A percentile compares a stretch with the other conserved stretches of the same genome.
phyloP scores from a whole-genome alignment of 2,329 filamentous ascomycete species.

The Calonectria honghensis region DNA sequence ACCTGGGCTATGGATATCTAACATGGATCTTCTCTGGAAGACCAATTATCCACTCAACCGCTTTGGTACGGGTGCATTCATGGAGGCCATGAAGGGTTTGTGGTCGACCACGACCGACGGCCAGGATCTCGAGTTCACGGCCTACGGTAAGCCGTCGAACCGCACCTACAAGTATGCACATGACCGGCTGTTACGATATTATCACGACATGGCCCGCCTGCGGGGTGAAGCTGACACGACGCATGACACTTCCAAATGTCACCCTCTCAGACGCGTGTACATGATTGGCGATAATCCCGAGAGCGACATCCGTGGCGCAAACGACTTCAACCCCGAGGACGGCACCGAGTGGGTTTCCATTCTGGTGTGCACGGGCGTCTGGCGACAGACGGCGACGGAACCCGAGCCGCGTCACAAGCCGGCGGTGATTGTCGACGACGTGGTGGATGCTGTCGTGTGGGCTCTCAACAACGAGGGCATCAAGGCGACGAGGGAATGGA shows the following conservation, averaged over 20 bases:
- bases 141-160: constrained; percentile 88
- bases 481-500: constrained; percentile 59
- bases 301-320: constrained; percentile 92
- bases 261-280: constrained; percentile 84
- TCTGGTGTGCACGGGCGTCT: constrained; percentile 88
- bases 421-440: constrained; percentile 81
- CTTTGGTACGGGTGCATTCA: constrained; percentile 93
- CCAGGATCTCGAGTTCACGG: constrained; percentile 74
- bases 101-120: constrained; percentile 84
- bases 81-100: constrained; percentile 85
- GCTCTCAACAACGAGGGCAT: constrained; percentile 76
- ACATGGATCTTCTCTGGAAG: constrained; percentile 93
- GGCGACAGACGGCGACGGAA: constrained; percentile 64
- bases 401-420: constrained; percentile 76
- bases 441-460: constrained; percentile 85
- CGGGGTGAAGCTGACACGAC: constrained; percentile 40
- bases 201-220: constrained; percentile 53
- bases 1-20: constrained; percentile 89
- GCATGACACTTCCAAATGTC: constrained; percentile 52
- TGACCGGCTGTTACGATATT: constrained; percentile 79
- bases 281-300: constrained; percentile 96
- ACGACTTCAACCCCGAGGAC: constrained; percentile 79
- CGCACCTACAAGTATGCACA: constrained; percentile 87
- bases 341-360: constrained; percentile 87
- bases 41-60: constrained; percentile 89